Conservation (phyloP, 2,329 filamentous ascomycete genomes). For the Talaromyces albobiverticillius region DNA sequence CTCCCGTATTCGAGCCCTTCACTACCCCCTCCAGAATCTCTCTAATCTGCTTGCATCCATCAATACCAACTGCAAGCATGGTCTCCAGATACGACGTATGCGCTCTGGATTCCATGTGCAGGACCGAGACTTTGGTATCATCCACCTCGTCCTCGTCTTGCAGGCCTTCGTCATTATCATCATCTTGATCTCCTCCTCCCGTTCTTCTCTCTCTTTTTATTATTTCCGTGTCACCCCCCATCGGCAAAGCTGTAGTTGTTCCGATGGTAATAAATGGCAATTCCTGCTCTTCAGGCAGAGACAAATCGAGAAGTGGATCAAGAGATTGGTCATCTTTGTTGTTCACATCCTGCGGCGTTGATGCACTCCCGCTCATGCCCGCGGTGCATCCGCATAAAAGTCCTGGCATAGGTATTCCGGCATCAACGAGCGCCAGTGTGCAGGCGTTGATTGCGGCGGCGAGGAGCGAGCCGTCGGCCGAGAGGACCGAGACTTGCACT, state of each 20-base stretch:
- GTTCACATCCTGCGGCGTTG: conserved; percentile 35
- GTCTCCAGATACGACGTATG: conserved; percentile 76
- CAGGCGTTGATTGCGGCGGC: conserved; percentile 88
- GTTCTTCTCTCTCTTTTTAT: not conserved
- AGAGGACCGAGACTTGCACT: conserved; percentile 81
- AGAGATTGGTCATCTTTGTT: conserved; percentile 35
- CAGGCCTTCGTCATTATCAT: not conserved
- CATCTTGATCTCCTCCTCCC: conserved; percentile 16
- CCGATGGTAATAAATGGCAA: conserved; percentile 84
- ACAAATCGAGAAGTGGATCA: conserved; percentile 44
- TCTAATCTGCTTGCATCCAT: conserved; percentile 84
- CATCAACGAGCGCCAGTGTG: conserved; percentile 88
- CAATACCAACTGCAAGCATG: conserved; percentile 88
- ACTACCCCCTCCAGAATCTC: conserved; percentile 74
- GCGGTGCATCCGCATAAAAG: conserved; percentile 87
- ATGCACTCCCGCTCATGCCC: conserved; percentile 58
- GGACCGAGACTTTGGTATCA: conserved; percentile 63
- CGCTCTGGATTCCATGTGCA: conserved; percentile 86
- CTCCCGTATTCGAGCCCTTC: conserved; percentile 45
- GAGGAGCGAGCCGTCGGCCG: conserved; percentile 84
- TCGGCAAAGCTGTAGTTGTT: conserved; percentile 50
- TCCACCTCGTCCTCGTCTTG: conserved; percentile 27
- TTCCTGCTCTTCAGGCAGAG: conserved; percentile 60
- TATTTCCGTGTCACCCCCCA: conserved; percentile 35
- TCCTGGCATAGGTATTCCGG: conserved; percentile 91